Conservation (phyloP, 2,329 filamentous ascomycete genomes). For the Fusarium sp. region DNA sequence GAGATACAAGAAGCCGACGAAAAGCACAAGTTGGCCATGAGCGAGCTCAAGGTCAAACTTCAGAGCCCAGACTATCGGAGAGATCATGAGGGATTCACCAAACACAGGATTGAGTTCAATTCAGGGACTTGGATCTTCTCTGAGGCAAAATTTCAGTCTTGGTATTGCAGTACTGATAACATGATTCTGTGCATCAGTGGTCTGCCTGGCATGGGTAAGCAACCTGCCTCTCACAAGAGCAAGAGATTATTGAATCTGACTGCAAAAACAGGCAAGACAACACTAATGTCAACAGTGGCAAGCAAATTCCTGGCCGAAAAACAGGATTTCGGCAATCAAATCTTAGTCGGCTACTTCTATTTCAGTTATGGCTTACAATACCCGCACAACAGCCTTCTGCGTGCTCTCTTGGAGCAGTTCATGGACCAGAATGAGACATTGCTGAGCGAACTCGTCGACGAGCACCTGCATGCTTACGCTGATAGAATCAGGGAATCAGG, state of each 20-base stretch:
- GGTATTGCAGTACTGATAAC: not conserved
- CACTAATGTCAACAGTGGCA: slow-evolving; percentile 11
- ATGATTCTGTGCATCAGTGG: slow-evolving; percentile 15
- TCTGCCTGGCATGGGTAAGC: slow-evolving; percentile 18
- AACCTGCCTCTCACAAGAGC: not conserved
- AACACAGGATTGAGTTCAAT: not conserved
- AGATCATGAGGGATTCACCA: not conserved
- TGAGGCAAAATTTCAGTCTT: slow-evolving; percentile 2
- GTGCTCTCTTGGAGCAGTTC: slow-evolving; percentile 12
- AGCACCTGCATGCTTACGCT: not conserved
- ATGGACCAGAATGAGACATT: not conserved
- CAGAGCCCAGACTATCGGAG: slow-evolving; percentile 4
- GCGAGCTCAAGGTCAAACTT: slow-evolving; percentile 9
- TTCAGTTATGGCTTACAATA: slow-evolving; percentile 6
- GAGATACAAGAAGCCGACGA: not conserved
- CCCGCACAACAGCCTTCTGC: slow-evolving; percentile 8
- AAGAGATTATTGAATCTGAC: not conserved
- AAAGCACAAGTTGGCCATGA: not conserved
- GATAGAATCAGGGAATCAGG: slow-evolving; percentile 2
- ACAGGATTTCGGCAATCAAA: not conserved
- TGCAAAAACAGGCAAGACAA: slow-evolving; percentile 15
- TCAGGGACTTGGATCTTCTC: slow-evolving; percentile 18
- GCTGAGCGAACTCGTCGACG: not conserved
- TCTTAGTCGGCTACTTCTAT: slow-evolving; percentile 15
- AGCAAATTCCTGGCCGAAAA: slow-evolving; percentile 1